Base-by-base conservation (phyloP, 2,329 filamentous ascomycete genomes). In the Cytospora chrysosperma region DNA sequence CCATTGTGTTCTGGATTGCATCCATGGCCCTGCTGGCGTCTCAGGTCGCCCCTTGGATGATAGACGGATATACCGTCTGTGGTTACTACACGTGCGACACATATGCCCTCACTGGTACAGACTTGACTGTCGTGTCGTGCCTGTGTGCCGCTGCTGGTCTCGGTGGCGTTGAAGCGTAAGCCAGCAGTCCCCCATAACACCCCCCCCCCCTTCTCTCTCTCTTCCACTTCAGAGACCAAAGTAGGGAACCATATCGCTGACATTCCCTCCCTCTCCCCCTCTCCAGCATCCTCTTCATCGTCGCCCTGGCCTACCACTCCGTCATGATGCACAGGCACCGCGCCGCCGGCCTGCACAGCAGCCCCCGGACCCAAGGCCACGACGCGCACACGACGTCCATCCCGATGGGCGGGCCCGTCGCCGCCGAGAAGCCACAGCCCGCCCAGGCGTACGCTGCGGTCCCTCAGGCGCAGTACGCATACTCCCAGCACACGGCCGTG, bases 1-100 rank as follows among this genome's bases (percentile, higher is more conserved):
- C 82, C 32, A 70, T 82, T 59, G 64, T 86, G 61, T 81, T 86
- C 71, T 87, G 83, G 84, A 73, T 83, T 40, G 68, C 74, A 58
- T 75, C 77, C 1, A 79, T 82, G 49, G 77, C 75, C 15, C 67
- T 80, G 19, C 70, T 79, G 12, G 79, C 79, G 9, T 68, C 76
- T 19, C 68, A 76, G 50, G 73, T 77, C 13, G 73, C 74, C 1
- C 54, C 69, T 4, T 62, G 68, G 13, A 70, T 72, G 61, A 70
- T 72, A 60, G 56, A 57, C 15, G 63, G 68, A 10, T 27, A 57
- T n/a, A 52, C 62, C 4, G 64, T 65, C n/a, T 70, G 71, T 69
- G 67, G 68, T 10, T 67, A 70, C 49, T 66, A 62, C 43, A 68
- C 72, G 51, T 66, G 69, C 59, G 66, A 66, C 59, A 73, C 69